Conservation (phyloP, 768 basidiomycete species). For the Pleurotus giganteus region DNA sequence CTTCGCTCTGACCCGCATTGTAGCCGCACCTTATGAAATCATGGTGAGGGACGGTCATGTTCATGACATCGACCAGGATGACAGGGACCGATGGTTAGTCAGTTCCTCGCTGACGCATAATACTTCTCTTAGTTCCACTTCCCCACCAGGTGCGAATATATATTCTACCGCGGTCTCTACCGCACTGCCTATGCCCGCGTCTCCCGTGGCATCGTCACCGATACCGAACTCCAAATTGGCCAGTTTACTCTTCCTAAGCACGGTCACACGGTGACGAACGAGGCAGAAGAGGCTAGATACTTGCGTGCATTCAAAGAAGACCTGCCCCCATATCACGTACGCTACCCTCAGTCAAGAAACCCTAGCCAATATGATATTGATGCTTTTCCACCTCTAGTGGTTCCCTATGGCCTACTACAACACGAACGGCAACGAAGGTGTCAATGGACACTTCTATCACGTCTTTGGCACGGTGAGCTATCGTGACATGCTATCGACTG, state of each 20-base stretch:
- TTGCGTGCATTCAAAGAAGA: constrained; percentile 64
- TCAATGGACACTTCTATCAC: constrained; percentile 74
- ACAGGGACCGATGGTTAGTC: constrained; percentile 66
- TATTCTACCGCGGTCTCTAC: constrained; percentile 78
- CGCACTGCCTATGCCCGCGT: constrained; percentile 81
- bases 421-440: constrained; percentile 48
- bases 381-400: constrained; percentile 50
- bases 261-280: constrained; percentile 51
- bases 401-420: constrained; percentile 74
- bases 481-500: neutral
- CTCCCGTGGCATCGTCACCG: constrained; percentile 81
- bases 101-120: neutral
- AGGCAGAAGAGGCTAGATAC: constrained; percentile 63
- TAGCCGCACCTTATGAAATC: constrained; percentile 76
- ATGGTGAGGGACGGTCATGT: constrained; percentile 75
- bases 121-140: neutral
- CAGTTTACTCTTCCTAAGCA: constrained; percentile 76
- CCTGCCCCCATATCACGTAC: constrained; percentile 61
- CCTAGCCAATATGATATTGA: neutral
- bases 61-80: constrained; percentile 76
- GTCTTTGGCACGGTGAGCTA: constrained; percentile 66
- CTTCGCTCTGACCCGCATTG: neutral
- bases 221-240: constrained; percentile 87
- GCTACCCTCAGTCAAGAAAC: constrained; percentile 18
- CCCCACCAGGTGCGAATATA: constrained; percentile 81